Evolutionary conservation across 352 stramenopile species (phyloP).

Genomic region (Phytophthora fragariaefolia): DNA sequence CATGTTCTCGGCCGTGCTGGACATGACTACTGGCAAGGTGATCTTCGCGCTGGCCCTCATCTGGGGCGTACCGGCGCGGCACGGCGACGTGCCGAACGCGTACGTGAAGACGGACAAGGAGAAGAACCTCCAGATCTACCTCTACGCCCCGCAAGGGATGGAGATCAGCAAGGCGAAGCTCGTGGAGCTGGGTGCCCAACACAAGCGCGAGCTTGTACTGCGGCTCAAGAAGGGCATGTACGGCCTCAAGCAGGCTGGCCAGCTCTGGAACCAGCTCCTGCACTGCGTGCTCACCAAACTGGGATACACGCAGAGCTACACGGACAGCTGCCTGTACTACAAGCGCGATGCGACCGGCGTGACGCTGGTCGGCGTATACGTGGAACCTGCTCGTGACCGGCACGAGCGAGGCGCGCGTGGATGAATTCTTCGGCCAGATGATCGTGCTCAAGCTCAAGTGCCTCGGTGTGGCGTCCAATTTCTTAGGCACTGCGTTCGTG

Average conservation of each 20-base stretch:
- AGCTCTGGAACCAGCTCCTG: too few relatives aligned
- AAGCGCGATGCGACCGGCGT: too few relatives aligned
- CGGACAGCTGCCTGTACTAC: too few relatives aligned
- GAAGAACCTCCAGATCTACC: not conserved
- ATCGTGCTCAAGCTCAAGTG: constrained; percentile 18
- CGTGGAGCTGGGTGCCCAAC: not conserved
- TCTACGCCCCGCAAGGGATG: not conserved
- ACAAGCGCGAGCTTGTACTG: too few relatives aligned
- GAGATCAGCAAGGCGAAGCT: not conserved
- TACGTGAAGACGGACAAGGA: not conserved
- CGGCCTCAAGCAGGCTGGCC: too few relatives aligned
- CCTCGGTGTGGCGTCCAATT: constrained; percentile 29
- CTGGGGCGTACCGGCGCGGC: not conserved
- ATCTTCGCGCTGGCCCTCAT: not conserved
- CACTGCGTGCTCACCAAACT: too few relatives aligned
- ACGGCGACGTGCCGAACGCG: not conserved
- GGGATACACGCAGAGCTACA: too few relatives aligned
- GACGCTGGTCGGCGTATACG: too few relatives aligned
- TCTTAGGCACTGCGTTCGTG: constrained; percentile 33
- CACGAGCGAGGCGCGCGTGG: too few relatives aligned
- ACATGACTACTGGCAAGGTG: not conserved
- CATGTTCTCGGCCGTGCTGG: not conserved
- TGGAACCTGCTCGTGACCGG: too few relatives aligned
- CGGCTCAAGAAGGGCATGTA: too few relatives aligned
- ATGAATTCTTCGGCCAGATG: too few relatives aligned